Evolutionary conservation across 352 stramenopile species (phyloP).

Genomic region (Phytophthora ramorum): DNA sequence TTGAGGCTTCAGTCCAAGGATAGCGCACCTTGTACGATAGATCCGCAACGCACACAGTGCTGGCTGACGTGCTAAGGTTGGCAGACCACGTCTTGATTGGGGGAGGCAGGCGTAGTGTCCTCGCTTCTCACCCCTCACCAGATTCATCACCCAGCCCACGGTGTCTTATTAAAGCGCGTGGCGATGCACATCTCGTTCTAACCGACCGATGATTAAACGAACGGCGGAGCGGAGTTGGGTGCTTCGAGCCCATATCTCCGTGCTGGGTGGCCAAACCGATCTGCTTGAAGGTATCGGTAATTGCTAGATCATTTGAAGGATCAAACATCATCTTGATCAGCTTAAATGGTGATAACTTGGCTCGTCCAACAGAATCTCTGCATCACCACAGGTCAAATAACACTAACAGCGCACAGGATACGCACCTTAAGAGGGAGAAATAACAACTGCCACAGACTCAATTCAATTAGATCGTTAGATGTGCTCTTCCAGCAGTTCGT

Average conservation of each 20-base stretch:
- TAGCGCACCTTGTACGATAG: not conserved
- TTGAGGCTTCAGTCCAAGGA: not conserved
- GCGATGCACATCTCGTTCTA: constrained; percentile 5
- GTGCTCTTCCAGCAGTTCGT: no score
- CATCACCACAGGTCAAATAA: no score
- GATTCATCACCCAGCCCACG: no score
- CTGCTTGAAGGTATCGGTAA: not conserved
- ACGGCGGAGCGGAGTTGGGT: not conserved
- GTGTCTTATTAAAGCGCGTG: constrained; percentile 7
- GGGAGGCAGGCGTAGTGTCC: not conserved
- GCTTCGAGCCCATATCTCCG: not conserved
- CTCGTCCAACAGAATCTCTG: no score
- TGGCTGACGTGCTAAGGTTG: no score
- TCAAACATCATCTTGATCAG: not conserved
- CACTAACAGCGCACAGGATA: no score
- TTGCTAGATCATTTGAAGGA: no score
- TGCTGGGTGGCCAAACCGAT: not conserved
- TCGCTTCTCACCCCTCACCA: not conserved
- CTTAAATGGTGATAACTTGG: not conserved
- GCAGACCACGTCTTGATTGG: not conserved
- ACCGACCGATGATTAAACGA: not conserved
- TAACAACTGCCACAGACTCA: no score
- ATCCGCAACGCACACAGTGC: no score
- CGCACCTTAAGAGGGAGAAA: no score
- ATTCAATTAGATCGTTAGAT: no score